Conservation (phyloP, 495 filamentous ascomycete genomes). For the Xylaria longipes region DNA sequence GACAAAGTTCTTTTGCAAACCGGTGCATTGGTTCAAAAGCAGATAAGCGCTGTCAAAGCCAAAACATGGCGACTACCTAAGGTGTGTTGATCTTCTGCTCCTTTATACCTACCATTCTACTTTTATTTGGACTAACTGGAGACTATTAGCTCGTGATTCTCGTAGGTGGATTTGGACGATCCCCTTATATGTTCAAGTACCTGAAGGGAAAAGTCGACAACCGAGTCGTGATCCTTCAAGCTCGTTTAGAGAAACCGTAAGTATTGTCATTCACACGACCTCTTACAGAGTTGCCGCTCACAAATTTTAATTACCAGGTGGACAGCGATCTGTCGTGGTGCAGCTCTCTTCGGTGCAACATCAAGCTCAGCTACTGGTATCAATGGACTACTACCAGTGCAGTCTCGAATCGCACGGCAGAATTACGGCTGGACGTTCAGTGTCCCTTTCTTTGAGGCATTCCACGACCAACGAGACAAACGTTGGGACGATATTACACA, state of each 20-base stretch:
- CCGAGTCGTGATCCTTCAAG: neutral
- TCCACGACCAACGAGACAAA: conserved; percentile 1
- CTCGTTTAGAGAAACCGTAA: neutral
- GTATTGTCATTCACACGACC: neutral
- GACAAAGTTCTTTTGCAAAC: conserved; percentile 6
- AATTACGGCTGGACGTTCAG: neutral
- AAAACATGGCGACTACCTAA: conserved; percentile 5
- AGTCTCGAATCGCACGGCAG: neutral
- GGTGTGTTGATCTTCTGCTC: neutral
- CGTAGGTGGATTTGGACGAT: conserved; percentile 16
- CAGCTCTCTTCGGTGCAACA: neutral
- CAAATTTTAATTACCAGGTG: neutral
- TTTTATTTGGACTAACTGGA: neutral
- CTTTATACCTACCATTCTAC: neutral
- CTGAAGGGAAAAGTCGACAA: neutral
- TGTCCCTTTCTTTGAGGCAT: neutral
- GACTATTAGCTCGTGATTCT: conserved; percentile 9
- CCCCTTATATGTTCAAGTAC: conserved; percentile 2
- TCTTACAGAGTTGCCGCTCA: neutral
- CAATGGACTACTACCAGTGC: neutral
- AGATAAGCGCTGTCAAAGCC: neutral
- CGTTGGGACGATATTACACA: neutral
- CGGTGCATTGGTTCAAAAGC: neutral
- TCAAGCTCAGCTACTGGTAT: neutral
- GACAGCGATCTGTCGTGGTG: conserved; percentile 20